A percentile compares a stretch with the other conserved stretches of the same genome.
Conservation (phyloP, 176 grass and related monocot genomes). For the Cenchrus purpureus region DNA sequence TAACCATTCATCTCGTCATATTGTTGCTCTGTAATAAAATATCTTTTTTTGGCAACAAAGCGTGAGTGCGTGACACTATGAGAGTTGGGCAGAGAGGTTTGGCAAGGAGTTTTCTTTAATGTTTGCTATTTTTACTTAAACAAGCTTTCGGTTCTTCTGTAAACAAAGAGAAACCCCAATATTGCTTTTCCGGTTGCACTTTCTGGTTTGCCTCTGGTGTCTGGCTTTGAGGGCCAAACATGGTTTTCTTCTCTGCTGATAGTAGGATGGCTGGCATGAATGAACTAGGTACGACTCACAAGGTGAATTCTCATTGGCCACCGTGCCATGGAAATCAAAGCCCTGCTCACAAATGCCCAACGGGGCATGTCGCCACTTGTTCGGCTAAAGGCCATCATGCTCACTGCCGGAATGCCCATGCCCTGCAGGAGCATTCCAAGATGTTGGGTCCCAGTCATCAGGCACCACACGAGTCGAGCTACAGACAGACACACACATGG, state of each 20-base stretch:
- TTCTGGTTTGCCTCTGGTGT: no score
- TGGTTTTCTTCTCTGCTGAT: no score
- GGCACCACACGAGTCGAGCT: background rate
- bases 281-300: constrained; percentile 10
- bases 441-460: background rate
- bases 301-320: constrained; percentile 14
- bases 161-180: background rate
- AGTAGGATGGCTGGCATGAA: constrained; percentile 7
- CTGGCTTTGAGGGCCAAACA: background rate
- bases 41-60: no score
- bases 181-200: background rate
- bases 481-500: background rate
- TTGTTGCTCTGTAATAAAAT: no score
- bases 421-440: constrained; percentile 1
- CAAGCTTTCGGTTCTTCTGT: background rate
- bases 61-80: no score
- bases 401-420: no score
- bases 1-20: no score
- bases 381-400: background rate
- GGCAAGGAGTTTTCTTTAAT: no score
- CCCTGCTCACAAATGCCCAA: background rate
- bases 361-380: background rate
- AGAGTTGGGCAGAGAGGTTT: no score
- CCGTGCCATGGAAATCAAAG: constrained; percentile 26
- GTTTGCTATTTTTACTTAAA: background rate